These are phyloP conservation scores for Podospora pseudocomata DNA, from an alignment of 495 filamentous ascomycete genomes.

Conservation along the genomic window DNA sequence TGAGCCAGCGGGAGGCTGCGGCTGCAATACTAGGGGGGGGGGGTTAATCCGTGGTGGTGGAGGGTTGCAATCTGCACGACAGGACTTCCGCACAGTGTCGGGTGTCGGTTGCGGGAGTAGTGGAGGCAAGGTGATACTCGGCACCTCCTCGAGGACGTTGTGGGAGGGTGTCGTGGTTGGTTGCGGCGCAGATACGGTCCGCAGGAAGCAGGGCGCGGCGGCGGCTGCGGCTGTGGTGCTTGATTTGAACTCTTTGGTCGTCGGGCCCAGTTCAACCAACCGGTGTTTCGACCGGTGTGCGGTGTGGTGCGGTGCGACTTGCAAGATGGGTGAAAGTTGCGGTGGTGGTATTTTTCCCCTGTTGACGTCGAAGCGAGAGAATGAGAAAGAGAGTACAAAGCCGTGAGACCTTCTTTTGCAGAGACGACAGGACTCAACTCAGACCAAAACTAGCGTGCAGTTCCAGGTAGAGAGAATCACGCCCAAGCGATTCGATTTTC, in stretches of 20 bases:
- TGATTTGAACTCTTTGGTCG: not conserved
- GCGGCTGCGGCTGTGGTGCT: not conserved
- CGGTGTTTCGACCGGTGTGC: not conserved
- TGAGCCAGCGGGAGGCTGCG: constrained; percentile 22
- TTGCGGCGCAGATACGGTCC: constrained; percentile 7
- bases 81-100: constrained; percentile 12
- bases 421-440: not conserved
- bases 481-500: not conserved
- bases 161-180: constrained; percentile 7
- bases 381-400: not conserved
- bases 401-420: not conserved
- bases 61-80: not conserved
- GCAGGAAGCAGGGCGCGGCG: not conserved
- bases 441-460: not conserved
- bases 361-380: not conserved
- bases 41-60: not conserved
- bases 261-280: not conserved
- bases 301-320: not conserved
- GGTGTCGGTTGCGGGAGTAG: not conserved
- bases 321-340: not conserved
- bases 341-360: not conserved
- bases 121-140: not conserved
- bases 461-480: not conserved
- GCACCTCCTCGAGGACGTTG: not conserved
- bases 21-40: constrained; percentile 10